Conservation (phyloP, 2,329 filamentous ascomycete species). For the Monosporascus sp. region DNA sequence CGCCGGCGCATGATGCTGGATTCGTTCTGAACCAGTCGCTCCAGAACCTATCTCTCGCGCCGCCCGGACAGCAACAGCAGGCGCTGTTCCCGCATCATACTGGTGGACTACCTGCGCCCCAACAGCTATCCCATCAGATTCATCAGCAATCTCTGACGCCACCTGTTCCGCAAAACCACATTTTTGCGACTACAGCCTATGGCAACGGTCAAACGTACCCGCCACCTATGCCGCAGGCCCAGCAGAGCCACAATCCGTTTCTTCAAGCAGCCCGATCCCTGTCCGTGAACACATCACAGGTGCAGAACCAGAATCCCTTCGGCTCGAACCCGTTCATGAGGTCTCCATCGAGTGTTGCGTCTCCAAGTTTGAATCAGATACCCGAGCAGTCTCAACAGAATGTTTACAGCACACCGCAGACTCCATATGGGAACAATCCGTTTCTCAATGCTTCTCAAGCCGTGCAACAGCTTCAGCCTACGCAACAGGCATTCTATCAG, state of each 20-base stretch:
- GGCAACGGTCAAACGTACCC: constrained; percentile 40
- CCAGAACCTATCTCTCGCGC: constrained; percentile 66
- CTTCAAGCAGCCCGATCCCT: constrained; percentile 31
- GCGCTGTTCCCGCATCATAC: constrained; percentile 73
- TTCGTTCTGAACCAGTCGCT: constrained; percentile 61
- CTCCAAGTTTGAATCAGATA: constrained; percentile 29
- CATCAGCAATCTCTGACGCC: constrained; percentile 42
- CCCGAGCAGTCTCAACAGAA: constrained; percentile 32
- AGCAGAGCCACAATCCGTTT: constrained; percentile 49
- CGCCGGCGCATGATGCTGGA: constrained; percentile 37
- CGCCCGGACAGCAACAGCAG: constrained; percentile 34
- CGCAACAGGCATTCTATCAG: constrained; percentile 8
- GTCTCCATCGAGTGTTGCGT: constrained; percentile 26
- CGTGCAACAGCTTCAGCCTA: constrained; percentile 17
- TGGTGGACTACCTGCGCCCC: constrained; percentile 49
- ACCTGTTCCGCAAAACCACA: constrained; percentile 36
- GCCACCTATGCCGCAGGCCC: constrained; percentile 30
- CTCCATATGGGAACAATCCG: constrained; percentile 27
- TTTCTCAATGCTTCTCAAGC: constrained; percentile 27
- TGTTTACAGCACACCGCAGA: constrained; percentile 25
- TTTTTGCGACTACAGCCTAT: constrained; percentile 34
- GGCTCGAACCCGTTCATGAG: constrained; percentile 26
- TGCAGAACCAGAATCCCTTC: constrained; percentile 21
- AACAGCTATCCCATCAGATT: constrained; percentile 33
- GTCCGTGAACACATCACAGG: constrained; percentile 22